Conservation (phyloP, 148 eudicot genomes). For the Nepenthes gracilis region DNA sequence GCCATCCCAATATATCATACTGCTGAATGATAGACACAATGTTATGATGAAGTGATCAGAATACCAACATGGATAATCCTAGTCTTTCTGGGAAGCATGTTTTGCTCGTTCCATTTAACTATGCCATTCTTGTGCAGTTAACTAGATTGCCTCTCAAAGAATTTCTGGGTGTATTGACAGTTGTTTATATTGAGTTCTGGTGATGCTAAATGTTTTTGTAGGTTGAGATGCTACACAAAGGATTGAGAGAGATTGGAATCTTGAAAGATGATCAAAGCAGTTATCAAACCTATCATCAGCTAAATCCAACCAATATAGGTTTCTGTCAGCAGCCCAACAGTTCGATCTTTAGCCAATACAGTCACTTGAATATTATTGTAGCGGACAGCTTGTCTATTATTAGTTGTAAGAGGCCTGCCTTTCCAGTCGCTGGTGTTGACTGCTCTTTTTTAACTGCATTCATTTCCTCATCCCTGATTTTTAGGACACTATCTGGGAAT, state of each 20-base stretch:
- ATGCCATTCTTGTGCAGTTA: no score
- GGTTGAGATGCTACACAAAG: slow-evolving; percentile 64
- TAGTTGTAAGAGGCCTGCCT: neutral
- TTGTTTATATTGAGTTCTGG: neutral
- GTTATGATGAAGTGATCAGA: no score
- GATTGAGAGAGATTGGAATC: slow-evolving; percentile 65
- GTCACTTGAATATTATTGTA: slow-evolving; percentile 1
- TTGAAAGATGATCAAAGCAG: slow-evolving; percentile 39
- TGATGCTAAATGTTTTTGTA: slow-evolving; percentile 12
- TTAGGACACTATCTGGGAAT: slow-evolving; percentile 92
- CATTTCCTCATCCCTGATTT: slow-evolving; percentile 2
- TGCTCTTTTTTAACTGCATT: neutral
- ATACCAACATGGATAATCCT: no score
- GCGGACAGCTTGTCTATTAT: slow-evolving; percentile 2
- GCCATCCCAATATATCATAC: no score
- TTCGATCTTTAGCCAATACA: neutral
- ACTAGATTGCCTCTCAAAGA: no score
- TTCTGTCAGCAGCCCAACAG: slow-evolving; percentile 4
- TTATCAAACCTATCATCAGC: slow-evolving; percentile 49
- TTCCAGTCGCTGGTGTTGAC: neutral
- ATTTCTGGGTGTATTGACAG: neutral
- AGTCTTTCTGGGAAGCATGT: no score
- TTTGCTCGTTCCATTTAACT: no score
- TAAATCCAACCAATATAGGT: slow-evolving; percentile 96
- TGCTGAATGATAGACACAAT: no score